phyloP scores from a whole-genome alignment of 2,329 filamentous ascomycete genomes.

The Drechslerella dactyloides region DNA sequence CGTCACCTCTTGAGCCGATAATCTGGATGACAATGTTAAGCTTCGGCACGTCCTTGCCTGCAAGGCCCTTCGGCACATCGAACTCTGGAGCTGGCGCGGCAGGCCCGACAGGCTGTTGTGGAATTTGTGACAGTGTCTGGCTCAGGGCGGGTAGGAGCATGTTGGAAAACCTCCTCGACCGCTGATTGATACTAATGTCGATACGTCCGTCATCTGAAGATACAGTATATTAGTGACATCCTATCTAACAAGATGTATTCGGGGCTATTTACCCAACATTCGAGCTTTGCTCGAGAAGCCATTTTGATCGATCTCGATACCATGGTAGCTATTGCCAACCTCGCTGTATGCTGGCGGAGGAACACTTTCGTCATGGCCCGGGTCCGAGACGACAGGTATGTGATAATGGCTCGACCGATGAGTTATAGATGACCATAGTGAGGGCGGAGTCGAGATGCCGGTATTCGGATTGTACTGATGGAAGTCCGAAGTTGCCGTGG shows the following conservation, averaged over 20 bases:
- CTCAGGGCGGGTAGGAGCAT: conserved; percentile 70
- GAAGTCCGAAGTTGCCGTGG: conserved; percentile 36
- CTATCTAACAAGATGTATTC: background rate
- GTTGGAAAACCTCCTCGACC: conserved; percentile 69
- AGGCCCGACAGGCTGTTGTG: background rate
- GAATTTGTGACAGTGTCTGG: conserved; percentile 33
- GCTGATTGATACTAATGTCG: conserved; percentile 79
- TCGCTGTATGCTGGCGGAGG: conserved; percentile 59
- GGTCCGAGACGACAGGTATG: conserved; percentile 2
- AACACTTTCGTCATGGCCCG: conserved; percentile 53
- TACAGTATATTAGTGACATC: conserved; percentile 9
- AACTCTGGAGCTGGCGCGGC: conserved; percentile 17
- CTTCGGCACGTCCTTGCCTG: conserved; percentile 47
- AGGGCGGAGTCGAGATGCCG: conserved; percentile 23
- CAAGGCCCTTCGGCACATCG: conserved; percentile 36
- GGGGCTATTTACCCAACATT: conserved; percentile 54
- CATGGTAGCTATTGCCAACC: conserved; percentile 55
- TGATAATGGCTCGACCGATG: conserved; percentile 10
- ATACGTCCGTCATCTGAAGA: conserved; percentile 74
- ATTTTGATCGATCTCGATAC: conserved; percentile 57
- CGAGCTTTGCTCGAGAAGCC: conserved; percentile 59
- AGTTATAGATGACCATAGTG: conserved; percentile 11
- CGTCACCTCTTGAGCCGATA: conserved; percentile 79
- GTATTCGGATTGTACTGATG: conserved; percentile 28
- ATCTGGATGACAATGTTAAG: conserved; percentile 85